These are phyloP conservation scores for Penicillium frequentans DNA, from an alignment of 2,329 filamentous ascomycete species.

Conservation along the genomic window DNA sequence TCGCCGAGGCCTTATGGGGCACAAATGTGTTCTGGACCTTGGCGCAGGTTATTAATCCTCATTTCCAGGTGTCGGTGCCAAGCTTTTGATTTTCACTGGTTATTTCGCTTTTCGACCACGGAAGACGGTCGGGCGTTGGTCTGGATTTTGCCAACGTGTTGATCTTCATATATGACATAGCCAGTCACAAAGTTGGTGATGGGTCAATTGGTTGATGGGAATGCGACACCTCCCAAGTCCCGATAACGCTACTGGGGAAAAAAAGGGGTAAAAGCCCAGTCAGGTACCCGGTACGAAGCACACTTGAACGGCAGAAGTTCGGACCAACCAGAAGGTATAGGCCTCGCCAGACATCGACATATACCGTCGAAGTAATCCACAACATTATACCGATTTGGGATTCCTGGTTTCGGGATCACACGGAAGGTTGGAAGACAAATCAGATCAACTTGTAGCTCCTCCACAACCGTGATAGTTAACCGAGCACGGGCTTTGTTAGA, in stretches of 20 bases:
- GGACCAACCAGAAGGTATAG: neutral
- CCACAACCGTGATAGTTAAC: constrained; percentile 13
- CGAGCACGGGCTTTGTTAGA: neutral
- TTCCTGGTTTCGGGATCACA: neutral
- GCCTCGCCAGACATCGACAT: neutral
- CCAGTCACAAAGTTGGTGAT: neutral
- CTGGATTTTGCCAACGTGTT: constrained; percentile 3
- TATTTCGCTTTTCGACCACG: constrained; percentile 1
- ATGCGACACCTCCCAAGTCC: neutral
- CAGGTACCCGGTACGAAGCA: neutral
- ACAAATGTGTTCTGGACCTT: constrained; percentile 1
- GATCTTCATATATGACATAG: constrained; percentile 11
- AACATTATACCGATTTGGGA: neutral
- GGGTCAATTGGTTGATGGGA: neutral
- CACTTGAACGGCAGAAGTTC: constrained; percentile 4
- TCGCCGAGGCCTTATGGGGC: neutral
- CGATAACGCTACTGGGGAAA: neutral
- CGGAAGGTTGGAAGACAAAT: constrained; percentile 3
- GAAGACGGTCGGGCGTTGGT: neutral
- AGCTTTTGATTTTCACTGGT: constrained; percentile 11
- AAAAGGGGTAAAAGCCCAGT: neutral
- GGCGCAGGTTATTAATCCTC: constrained; percentile 2
- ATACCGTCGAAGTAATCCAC: neutral
- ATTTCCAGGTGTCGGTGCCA: constrained; percentile 7
- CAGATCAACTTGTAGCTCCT: neutral